Evolutionary conservation across 768 basidiomycete genomes (phyloP), one percentile per base, ranked within the genome.

Genomic region (Russula griseocarnosa): DNA sequence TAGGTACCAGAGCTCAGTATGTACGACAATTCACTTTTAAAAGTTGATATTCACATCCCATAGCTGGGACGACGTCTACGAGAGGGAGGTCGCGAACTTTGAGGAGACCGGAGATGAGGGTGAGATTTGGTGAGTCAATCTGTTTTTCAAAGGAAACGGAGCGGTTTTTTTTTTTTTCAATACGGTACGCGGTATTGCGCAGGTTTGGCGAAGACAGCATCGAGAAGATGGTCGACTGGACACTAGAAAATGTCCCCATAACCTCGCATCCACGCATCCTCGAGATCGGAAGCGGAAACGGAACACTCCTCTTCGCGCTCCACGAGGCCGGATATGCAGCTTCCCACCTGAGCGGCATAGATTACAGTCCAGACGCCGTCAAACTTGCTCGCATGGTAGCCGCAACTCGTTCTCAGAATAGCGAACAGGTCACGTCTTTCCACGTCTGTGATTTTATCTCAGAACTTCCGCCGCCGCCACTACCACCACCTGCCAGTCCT

Each of bases 271-370:
- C 84, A n/a, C 78, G 73, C 32, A 79, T 88, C 28, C 80, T 93
- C 47, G 92, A 94, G 71, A 79, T 94, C 36, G 92, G 92, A 30
- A 84, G 83, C 60, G 92, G 92, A 1, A 94, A 93, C 67, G 92
- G 92, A 49, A 82, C 84, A 1, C 75, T 93, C 18, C 79, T 91
- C 11, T 85, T 92, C 68, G 86, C 86, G 0, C 79, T 94, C 34
- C 77, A 77, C 46, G 86, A 89, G 28, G 85, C 82, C 0, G 87
- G 86, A 1, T 93, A 92, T 71, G 70, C 79, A 24, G 68, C 82
- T 0, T 71, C 76, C 9, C 75, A 68, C 42, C 75, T 92, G 20
- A 73, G 76, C 24, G 92, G 92, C 6, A 79, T 92, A 55, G 92
- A 94, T 72, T 94, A 92, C 74, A 90, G 90, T 66, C 72, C 78